A percentile compares a stretch with the other conserved stretches of the same genome.
Conservation (phyloP, 352 stramenopile genomes). For the Pythium aphanidermatum region DNA sequence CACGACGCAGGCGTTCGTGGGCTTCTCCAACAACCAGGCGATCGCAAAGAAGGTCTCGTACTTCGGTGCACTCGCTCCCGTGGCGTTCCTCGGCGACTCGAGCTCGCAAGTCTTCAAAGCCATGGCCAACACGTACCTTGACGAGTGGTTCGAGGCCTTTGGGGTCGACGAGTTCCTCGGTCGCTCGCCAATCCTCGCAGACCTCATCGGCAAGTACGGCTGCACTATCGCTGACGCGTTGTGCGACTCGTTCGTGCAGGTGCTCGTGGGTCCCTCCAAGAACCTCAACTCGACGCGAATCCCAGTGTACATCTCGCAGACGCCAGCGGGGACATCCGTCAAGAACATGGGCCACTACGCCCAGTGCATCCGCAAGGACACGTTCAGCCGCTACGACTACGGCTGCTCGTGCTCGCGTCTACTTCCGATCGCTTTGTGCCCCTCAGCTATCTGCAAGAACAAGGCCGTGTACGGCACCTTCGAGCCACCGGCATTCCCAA, state of each 20-base stretch:
- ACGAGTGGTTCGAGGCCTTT: slow-evolving; percentile 34
- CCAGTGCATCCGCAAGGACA: slow-evolving; percentile 52
- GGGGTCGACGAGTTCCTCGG: slow-evolving; percentile 43
- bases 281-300: slow-evolving; percentile 48
- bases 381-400: slow-evolving; percentile 56
- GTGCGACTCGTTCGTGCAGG: slow-evolving; percentile 35
- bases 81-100: slow-evolving; percentile 35
- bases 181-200: slow-evolving; percentile 39
- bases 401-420: slow-evolving; percentile 34
- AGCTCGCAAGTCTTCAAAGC: slow-evolving; percentile 37
- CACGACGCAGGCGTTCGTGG: slow-evolving; percentile 55
- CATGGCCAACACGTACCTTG: slow-evolving; percentile 39
- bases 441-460: slow-evolving; percentile 45
- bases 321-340: slow-evolving; percentile 46
- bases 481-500: slow-evolving; percentile 31
- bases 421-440: slow-evolving; percentile 34
- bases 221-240: slow-evolving; percentile 34
- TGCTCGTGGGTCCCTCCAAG: slow-evolving; percentile 30
- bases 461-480: slow-evolving; percentile 41
- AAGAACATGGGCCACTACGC: slow-evolving; percentile 64
- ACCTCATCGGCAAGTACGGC: slow-evolving; percentile 30
- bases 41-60: slow-evolving; percentile 56
- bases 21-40: slow-evolving; percentile 46
- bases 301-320: slow-evolving; percentile 58
- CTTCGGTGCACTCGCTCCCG: slow-evolving; percentile 52